Evolutionary conservation across 495 filamentous ascomycete genomes (phyloP).

Genomic region (Lophiotrema nucula): DNA sequence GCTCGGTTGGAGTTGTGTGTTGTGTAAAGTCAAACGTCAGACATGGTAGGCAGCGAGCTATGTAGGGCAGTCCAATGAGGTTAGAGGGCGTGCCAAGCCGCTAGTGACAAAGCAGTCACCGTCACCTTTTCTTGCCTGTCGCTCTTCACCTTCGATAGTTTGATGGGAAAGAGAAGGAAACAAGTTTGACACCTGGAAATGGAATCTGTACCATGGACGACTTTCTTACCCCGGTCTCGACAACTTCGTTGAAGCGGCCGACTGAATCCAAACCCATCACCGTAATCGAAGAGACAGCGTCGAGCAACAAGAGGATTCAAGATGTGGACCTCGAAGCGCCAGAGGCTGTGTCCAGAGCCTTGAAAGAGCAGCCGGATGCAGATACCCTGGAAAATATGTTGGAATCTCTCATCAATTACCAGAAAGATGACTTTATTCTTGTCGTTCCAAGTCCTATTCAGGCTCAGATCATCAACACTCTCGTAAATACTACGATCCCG

Average conservation of each 20-base stretch:
- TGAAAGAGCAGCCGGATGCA: constrained; percentile 65
- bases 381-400: constrained; percentile 56
- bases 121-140: background rate
- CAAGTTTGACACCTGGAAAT: no score
- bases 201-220: constrained; percentile 37
- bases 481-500: constrained; percentile 69
- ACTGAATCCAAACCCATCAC: background rate
- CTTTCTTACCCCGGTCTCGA: constrained; percentile 39
- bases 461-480: constrained; percentile 66
- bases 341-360: constrained; percentile 58
- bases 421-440: constrained; percentile 54
- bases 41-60: background rate
- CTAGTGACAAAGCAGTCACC: background rate
- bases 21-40: no score
- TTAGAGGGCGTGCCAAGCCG: constrained; percentile 1
- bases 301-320: background rate
- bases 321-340: constrained; percentile 40
- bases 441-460: constrained; percentile 60
- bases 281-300: constrained; percentile 23
- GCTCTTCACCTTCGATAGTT: no score
- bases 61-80: no score
- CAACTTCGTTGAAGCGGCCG: constrained; percentile 19
- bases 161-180: no score
- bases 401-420: constrained; percentile 50
- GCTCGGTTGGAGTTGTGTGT: no score